phyloP scores from a whole-genome alignment of 495 filamentous ascomycete species.

The Lophiotrema nucula region DNA sequence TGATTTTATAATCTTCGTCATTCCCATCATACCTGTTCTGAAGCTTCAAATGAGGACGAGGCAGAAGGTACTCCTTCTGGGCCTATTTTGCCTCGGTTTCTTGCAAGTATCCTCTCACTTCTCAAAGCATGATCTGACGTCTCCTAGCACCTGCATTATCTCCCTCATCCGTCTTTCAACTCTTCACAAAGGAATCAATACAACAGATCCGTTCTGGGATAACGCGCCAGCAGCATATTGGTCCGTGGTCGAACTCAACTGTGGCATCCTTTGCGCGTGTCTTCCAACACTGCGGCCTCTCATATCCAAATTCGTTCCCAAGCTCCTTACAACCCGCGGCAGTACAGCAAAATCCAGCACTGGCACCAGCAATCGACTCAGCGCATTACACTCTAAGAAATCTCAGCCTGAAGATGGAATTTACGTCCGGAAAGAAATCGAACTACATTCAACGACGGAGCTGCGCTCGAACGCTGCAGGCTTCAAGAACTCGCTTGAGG shows the following conservation, averaged over 20 bases:
- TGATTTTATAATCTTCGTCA: conserved; percentile 24
- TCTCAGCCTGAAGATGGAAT: neutral
- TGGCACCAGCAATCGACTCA: neutral
- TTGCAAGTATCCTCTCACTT: conserved; percentile 19
- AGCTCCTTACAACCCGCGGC: neutral
- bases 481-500: conserved; percentile 10
- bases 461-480: conserved; percentile 7
- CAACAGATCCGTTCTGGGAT: conserved; percentile 27
- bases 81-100: conserved; percentile 25
- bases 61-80: conserved; percentile 17
- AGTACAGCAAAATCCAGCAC: neutral
- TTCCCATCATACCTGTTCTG: conserved; percentile 19
- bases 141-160: conserved; percentile 14
- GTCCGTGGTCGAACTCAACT: conserved; percentile 26
- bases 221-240: conserved; percentile 26
- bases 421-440: conserved; percentile 20
- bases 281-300: conserved; percentile 28
- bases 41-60: conserved; percentile 17
- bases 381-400: neutral
- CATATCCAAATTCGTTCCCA: conserved; percentile 12
- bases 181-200: conserved; percentile 16
- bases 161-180: conserved; percentile 26
- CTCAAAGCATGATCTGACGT: neutral
- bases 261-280: conserved; percentile 29
- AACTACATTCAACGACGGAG: conserved; percentile 22